phyloP scores from a whole-genome alignment of 768 basidiomycete species.

The Amanita pseudoporphyria region DNA sequence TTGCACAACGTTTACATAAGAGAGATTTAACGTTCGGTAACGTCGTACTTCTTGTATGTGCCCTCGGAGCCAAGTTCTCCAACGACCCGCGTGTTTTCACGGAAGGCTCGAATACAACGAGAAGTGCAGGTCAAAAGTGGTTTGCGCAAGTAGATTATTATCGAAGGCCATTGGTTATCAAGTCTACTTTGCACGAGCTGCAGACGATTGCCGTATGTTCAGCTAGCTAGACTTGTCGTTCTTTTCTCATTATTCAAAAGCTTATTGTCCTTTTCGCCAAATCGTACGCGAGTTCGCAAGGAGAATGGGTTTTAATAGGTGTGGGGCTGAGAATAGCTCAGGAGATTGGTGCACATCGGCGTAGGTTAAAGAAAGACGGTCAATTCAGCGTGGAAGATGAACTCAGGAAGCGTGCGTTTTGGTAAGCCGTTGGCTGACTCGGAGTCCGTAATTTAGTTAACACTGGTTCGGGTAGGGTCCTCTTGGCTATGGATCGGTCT shows the following conservation, averaged over 20 bases:
- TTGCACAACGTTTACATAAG: slow-evolving; percentile 40
- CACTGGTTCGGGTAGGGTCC: slow-evolving; percentile 26
- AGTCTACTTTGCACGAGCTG: slow-evolving; percentile 60
- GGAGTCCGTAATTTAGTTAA: not conserved
- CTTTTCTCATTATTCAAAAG: slow-evolving; percentile 20
- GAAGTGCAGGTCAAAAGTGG: slow-evolving; percentile 55
- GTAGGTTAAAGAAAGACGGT: slow-evolving; percentile 18
- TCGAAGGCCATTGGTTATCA: slow-evolving; percentile 45
- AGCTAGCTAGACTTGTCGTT: slow-evolving; percentile 8
- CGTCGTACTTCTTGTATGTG: slow-evolving; percentile 53
- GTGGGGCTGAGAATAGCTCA: slow-evolving; percentile 63
- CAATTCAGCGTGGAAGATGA: slow-evolving; percentile 48
- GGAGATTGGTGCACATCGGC: slow-evolving; percentile 65
- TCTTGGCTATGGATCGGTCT: slow-evolving; percentile 37
- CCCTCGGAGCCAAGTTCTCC: slow-evolving; percentile 49
- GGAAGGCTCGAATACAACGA: slow-evolving; percentile 30
- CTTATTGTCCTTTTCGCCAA: slow-evolving; percentile 38
- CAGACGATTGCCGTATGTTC: slow-evolving; percentile 55
- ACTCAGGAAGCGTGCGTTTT: slow-evolving; percentile 65
- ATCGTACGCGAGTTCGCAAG: slow-evolving; percentile 38
- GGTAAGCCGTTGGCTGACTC: slow-evolving; percentile 23
- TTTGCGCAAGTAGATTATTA: slow-evolving; percentile 57
- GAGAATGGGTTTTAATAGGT: slow-evolving; percentile 55
- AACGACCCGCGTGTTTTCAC: slow-evolving; percentile 54
- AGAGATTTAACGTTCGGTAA: slow-evolving; percentile 40